Evolutionary conservation across 768 basidiomycete genomes (phyloP), one percentile per base, ranked within the genome.

Genomic region (Trametes punicea): DNA sequence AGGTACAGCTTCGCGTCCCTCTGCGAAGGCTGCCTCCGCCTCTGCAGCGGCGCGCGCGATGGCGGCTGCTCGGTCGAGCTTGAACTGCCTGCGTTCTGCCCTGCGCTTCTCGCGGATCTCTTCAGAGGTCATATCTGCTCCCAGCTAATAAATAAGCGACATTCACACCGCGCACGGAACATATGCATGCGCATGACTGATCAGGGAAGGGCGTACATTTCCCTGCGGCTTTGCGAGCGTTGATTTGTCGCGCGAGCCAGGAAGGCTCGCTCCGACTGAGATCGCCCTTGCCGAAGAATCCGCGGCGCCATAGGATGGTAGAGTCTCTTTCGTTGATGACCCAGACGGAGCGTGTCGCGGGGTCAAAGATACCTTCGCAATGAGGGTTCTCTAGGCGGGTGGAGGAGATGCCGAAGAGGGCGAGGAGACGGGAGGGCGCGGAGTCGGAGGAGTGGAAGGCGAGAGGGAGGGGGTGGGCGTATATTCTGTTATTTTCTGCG

Each of bases 231-330:
- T 75, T 69, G 26, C 66, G 71, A 1, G 73, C 77, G 66, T 90
- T 92, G 56, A 88, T 76, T 63, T 91, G 86, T 42, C 97, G 76
- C 18, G 85, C 81, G 56, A 86, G 75, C 97, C 97, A 99, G 52
- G 84, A 92, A 7, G 96, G 95, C 70, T 99, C 97, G 70, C 94
- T 97, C 55, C 97, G 73, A 36, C 92, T 95, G 49, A 99, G 75
- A 67, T 90, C 89, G 1, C 97, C 97, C 70, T 99, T 99, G 21
- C 97, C 97, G 69, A 98, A 99, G 74, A 98, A 98, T 0, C 97
- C 97, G 57, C 89, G 74, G 42, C 82, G 76, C 90, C 97, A 99
- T 33, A 98, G 77, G 4, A 86, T 72, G 60, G 76, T 76, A 40
- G 84, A 83, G 67, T 93, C 83, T 21, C 71, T 77, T 25, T 75